Evolutionary conservation across 106 monocot genomes (phyloP), one percentile per base, ranked within the genome.

Genomic region (Acorus gramineus): DNA sequence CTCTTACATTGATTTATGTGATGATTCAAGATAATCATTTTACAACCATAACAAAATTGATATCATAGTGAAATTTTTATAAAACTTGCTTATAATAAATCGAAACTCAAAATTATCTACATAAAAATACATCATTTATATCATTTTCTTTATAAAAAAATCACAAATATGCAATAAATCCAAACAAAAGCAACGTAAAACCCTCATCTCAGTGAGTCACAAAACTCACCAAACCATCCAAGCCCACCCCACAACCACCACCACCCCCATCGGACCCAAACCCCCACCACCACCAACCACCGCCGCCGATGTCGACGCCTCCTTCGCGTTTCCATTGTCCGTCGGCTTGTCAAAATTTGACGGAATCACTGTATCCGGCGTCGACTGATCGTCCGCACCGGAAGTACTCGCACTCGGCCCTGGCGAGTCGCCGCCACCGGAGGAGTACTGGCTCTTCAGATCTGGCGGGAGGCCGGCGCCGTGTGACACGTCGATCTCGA

Each of bases 391-490:
- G 13, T 64, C 71, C 28, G 28, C 28, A 28, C 28, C 28, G 28
- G 28, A 1, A 28, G 28, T 28, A 28, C 28, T 28, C 28, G 1
- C 28, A 28, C 28, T 28, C 70, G 2, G 61, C n/a, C 13, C 86
- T 82, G 0, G 75, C 71, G 74, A 5, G 70, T 4, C 1, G 60
- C 49, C 6, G 63, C 51, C 60, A 42, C 44, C 12, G 76, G 79
- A 28, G 28, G 28, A 28, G 28, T 28, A 28, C 28, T 28, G 28
- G 49, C 54, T 55, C 66, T 43, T 69, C 11, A 94, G 73, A 55
- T 81, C 80, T 1, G 65, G 75, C 4, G 94, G 94, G 60, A 90
- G 68, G 54, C 94, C 94, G 62, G 80, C 62, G 43, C 95, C 95
- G 53, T 84, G 80, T 5, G 71, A 61, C 9, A 95, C 95, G 6